Conservation (phyloP, 2,329 filamentous ascomycete species). For the Chrysoporthe puriensis region DNA sequence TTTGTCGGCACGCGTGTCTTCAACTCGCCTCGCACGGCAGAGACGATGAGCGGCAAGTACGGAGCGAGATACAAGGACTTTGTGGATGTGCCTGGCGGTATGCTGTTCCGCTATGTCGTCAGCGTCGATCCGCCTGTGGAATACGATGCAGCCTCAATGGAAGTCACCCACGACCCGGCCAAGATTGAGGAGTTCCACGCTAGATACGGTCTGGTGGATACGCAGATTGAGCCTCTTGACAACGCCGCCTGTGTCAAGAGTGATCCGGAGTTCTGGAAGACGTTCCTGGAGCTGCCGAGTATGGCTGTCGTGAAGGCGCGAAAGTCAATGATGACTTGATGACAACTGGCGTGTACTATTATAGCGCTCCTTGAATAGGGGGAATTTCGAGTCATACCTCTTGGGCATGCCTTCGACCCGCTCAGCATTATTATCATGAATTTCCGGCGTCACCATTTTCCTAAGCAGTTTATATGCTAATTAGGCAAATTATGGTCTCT, state of each 20-base stretch:
- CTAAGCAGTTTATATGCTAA: no score
- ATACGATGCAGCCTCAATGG: constrained; percentile 24
- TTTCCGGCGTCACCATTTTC: no score
- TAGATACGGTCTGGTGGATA: constrained; percentile 21
- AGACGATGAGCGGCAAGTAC: constrained; percentile 17
- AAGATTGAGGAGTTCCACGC: constrained; percentile 18
- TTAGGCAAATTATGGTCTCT: no score
- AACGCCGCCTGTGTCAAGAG: constrained; percentile 12
- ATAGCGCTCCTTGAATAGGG: no score
- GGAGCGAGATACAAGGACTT: constrained; percentile 23
- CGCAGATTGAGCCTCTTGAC: constrained; percentile 15
- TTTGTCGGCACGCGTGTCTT: constrained; percentile 31
- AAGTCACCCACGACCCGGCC: constrained; percentile 24
- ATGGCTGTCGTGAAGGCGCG: constrained; percentile 23
- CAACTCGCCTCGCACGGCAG: constrained; percentile 15
- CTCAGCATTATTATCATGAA: no score
- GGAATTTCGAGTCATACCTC: no score
- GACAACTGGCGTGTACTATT: background rate
- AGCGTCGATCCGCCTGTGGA: constrained; percentile 16
- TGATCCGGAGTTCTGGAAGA: constrained; percentile 20
- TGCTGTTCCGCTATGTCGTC: constrained; percentile 23
- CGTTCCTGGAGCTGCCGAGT: constrained; percentile 19
- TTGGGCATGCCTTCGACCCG: no score
- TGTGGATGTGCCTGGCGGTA: constrained; percentile 19
- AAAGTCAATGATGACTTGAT: constrained; percentile 11